Percentiles rank a stretch among this genome's conserved stretches.
Conservation (phyloP, 495 filamentous ascomycete genomes). For the Patellaria atrata region DNA sequence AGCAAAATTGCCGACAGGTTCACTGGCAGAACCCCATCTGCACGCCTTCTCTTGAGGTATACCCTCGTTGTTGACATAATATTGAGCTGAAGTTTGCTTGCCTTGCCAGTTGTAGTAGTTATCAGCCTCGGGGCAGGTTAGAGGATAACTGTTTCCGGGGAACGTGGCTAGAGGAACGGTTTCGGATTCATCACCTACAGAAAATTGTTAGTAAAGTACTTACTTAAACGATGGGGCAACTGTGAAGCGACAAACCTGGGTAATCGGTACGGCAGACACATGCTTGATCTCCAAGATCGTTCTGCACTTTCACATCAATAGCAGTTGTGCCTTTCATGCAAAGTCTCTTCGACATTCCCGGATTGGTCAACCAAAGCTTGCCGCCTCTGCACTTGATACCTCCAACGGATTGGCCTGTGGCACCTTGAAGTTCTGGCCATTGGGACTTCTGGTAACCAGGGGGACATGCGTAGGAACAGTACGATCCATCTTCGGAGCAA, state of each 20-base stretch:
- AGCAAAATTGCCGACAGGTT: slow-evolving; percentile 70
- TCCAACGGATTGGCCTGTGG: slow-evolving; percentile 74
- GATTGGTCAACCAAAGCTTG: slow-evolving; percentile 65
- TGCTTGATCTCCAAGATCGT: slow-evolving; percentile 48
- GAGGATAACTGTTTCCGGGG: slow-evolving; percentile 38
- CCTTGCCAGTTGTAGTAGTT: slow-evolving; percentile 67
- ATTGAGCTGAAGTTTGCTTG: slow-evolving; percentile 72
- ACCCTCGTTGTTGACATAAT: slow-evolving; percentile 84
- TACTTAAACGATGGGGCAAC: not conserved
- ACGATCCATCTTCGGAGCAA: slow-evolving; percentile 42
- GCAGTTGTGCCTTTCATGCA: slow-evolving; percentile 61
- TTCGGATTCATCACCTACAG: slow-evolving; percentile 57
- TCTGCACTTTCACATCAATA: slow-evolving; percentile 47
- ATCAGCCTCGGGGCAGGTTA: slow-evolving; percentile 59
- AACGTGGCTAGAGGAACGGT: slow-evolving; percentile 54
- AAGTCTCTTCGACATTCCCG: slow-evolving; percentile 45
- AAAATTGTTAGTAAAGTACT: slow-evolving; percentile 5
- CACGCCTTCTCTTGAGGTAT: slow-evolving; percentile 55
- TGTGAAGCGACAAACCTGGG: slow-evolving; percentile 44
- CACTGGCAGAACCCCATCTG: slow-evolving; percentile 48
- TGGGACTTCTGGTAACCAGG: slow-evolving; percentile 84
- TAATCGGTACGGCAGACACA: slow-evolving; percentile 93
- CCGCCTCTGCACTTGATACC: slow-evolving; percentile 72
- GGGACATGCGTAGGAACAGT: slow-evolving; percentile 93
- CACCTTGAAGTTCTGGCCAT: slow-evolving; percentile 72